Percentiles rank a stretch among this genome's conserved stretches.
Conservation (phyloP, 352 stramenopile species). For the Aphanomyces invadans region DNA sequence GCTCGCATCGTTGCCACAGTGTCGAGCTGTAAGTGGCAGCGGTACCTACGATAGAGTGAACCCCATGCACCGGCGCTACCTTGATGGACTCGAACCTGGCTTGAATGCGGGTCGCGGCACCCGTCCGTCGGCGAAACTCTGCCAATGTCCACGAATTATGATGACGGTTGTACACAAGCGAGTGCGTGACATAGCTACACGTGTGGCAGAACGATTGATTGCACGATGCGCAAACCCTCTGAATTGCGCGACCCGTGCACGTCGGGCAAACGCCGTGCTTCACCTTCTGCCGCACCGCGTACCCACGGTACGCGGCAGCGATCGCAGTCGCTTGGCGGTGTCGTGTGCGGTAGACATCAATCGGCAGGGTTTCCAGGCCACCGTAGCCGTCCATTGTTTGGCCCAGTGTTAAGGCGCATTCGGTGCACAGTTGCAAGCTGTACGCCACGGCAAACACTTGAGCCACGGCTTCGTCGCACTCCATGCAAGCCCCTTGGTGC, state of each 20-base stretch:
- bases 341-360: slow-evolving; percentile 34
- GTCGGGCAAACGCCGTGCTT: slow-evolving; percentile 36
- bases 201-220: slow-evolving; percentile 39
- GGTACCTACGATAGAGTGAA: slow-evolving; percentile 1
- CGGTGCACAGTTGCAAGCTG: slow-evolving; percentile 32
- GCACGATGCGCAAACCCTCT: slow-evolving; percentile 40
- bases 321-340: slow-evolving; percentile 25
- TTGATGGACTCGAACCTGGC: slow-evolving; percentile 23
- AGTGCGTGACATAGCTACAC: slow-evolving; percentile 31
- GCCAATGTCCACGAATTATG: not conserved
- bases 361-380: slow-evolving; percentile 23
- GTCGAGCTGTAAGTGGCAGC: slow-evolving; percentile 36
- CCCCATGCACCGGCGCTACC: not conserved
- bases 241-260: slow-evolving; percentile 36
- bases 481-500: slow-evolving; percentile 34
- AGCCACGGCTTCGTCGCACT: slow-evolving; percentile 36
- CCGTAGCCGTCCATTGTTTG: not conserved
- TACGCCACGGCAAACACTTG: slow-evolving; percentile 34
- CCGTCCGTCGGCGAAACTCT: slow-evolving; percentile 15
- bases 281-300: slow-evolving; percentile 27
- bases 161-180: slow-evolving; percentile 10
- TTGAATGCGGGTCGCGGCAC: slow-evolving; percentile 39
- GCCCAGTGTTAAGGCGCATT: not conserved
- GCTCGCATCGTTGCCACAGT: slow-evolving; percentile 30
- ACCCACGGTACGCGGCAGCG: slow-evolving; percentile 37